Evolutionary conservation across 2,329 filamentous ascomycete genomes (phyloP).

Genomic region (Claviceps purpurea): DNA sequence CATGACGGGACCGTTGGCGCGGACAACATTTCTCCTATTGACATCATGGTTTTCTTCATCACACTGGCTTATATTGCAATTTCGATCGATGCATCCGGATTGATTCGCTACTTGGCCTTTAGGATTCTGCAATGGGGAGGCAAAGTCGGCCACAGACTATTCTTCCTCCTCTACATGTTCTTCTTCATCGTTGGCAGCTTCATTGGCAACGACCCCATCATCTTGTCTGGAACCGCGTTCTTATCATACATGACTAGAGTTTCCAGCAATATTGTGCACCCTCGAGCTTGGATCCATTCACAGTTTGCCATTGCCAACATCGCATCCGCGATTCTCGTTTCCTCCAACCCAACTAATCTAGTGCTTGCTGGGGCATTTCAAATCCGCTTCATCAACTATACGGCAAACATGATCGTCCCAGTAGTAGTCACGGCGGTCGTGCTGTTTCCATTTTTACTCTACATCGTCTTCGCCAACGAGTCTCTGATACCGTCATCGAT

Average conservation of each 20-base stretch:
- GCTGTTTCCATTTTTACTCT: constrained; percentile 56
- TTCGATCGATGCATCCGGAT: constrained; percentile 61
- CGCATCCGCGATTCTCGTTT: constrained; percentile 61
- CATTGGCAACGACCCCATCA: constrained; percentile 65
- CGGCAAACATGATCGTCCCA: constrained; percentile 65
- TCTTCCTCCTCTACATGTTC: constrained; percentile 61
- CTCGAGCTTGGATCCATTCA: constrained; percentile 58
- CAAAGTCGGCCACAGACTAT: constrained; percentile 51
- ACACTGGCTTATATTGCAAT: constrained; percentile 65
- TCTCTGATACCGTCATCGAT: constrained; percentile 52
- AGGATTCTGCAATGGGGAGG: constrained; percentile 56
- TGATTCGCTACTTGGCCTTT: constrained; percentile 58
- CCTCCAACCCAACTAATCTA: constrained; percentile 65
- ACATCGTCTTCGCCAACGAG: constrained; percentile 53
- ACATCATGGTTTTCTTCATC: constrained; percentile 65
- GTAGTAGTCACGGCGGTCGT: constrained; percentile 54
- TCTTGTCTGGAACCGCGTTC: constrained; percentile 61
- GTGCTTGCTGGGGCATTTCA: constrained; percentile 60
- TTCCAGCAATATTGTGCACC: constrained; percentile 57
- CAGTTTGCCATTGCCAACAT: constrained; percentile 65
- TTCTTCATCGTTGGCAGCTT: constrained; percentile 55
- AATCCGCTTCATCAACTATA: constrained; percentile 61
- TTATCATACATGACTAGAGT: constrained; percentile 66
- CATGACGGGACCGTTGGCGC: constrained; percentile 54
- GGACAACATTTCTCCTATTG: constrained; percentile 52